Base-by-base conservation (phyloP, 2,329 filamentous ascomycete species). In the Pseudocercospora cruenta region DNA sequence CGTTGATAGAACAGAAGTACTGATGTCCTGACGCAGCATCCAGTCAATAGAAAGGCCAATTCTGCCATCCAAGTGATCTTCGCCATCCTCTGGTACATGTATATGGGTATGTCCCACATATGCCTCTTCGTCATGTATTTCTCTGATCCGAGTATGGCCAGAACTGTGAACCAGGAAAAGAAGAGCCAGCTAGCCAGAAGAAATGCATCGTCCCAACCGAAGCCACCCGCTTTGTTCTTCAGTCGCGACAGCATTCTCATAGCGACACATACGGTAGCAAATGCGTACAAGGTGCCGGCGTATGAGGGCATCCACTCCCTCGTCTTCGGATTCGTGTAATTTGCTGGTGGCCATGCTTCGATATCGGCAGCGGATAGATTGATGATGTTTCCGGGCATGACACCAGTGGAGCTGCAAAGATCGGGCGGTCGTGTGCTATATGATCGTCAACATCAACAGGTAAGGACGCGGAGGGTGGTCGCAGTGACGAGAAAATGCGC, bases 1-100 rank as follows among this genome's bases (percentile, higher is more conserved):
- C 81, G 77, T 2, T 78, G 78, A 67, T 82, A 82, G 70, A 83
- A 82, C 21, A 74, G 66, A 4, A 80, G 71, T 1, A 80, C 74
- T 0, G 78, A 79, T 16, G 79, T 70, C 62, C 80, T 80, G 43
- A 73, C 77, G 31, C 73, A 71, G 22, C 73, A 73, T 7, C 71
- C 74, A 58, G 72, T 75, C 22, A 77, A 16, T 12, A 79, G 60
- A 60, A 78, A 80, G 1, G 74, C 66, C 14, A 73, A 65, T 67
- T 79, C 74, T 36, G 72, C 75, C 12, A 79, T 64, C 74, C 75
- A 79, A 60, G 71, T 69, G 4, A 75, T 68, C 67, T 76, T 65
- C 1, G 72, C 74, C 21, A 72, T 65, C 12, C 62, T 33, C 39
- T 71, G 68, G n/a, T 69, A 67, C 51, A 66, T 57, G 12, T 62